Evolutionary conservation across 306 rosid genomes (phyloP).

Genomic region (Cucurbita moschata): DNA sequence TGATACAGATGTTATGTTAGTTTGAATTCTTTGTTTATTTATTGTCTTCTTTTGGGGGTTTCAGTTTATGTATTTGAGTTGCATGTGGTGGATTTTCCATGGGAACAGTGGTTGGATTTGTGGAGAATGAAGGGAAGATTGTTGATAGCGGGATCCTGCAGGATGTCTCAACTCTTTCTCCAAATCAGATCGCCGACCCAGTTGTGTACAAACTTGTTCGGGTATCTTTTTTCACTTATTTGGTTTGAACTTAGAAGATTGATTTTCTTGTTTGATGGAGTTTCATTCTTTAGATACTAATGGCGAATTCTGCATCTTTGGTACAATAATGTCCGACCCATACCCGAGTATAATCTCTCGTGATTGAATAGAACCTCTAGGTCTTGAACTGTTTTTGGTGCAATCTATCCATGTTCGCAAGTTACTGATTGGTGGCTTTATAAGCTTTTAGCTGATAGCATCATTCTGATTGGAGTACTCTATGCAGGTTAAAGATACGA

Average conservation of each 20-base stretch:
- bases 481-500: neutral
- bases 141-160: slow-evolving; percentile 44
- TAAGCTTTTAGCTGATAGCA: neutral
- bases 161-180: slow-evolving; percentile 43
- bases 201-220: slow-evolving; percentile 97
- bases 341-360: neutral
- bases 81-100: slow-evolving; percentile 88
- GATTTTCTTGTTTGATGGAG: neutral
- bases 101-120: slow-evolving; percentile 75
- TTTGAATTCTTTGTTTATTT: slow-evolving; percentile 9
- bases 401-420: neutral
- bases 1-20: neutral
- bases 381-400: neutral
- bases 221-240: slow-evolving; percentile 29
- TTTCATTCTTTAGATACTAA: neutral
- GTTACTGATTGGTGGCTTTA: neutral
- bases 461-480: slow-evolving; percentile 5
- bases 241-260: neutral
- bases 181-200: slow-evolving; percentile 55
- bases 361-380: neutral
- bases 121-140: slow-evolving; percentile 53
- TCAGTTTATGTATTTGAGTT: slow-evolving; percentile 74
- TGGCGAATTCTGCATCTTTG: neutral
- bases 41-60: slow-evolving; percentile 18
- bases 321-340: neutral